A percentile compares a stretch with the other conserved stretches of the same genome.
These are phyloP conservation scores for Claviceps lovelessii DNA, from an alignment of 2,329 filamentous ascomycete genomes.

Conservation along the genomic window DNA sequence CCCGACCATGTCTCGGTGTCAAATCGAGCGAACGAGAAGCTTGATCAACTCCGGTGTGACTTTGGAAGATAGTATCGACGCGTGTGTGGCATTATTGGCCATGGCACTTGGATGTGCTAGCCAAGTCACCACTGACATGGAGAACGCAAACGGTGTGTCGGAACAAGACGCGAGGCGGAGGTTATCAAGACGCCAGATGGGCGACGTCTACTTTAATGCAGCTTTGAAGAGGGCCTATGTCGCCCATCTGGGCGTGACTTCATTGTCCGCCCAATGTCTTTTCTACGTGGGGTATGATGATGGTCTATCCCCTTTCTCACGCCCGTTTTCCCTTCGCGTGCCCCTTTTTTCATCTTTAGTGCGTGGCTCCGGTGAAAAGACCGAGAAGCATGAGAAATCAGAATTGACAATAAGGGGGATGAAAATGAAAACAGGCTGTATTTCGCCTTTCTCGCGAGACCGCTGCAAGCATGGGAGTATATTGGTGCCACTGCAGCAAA, in stretches of 20 bases:
- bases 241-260: conserved; percentile 31
- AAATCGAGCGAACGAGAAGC: conserved; percentile 19
- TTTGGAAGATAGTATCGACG: conserved; percentile 22
- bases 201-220: conserved; percentile 30
- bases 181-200: conserved; percentile 20
- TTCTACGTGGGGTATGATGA: conserved; percentile 33
- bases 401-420: background rate
- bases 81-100: conserved; percentile 30
- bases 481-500: conserved; percentile 34
- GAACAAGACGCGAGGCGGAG: conserved; percentile 17
- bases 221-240: conserved; percentile 31
- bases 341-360: background rate
- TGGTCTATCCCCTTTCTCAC: too few relatives aligned
- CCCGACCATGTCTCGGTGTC: conserved; percentile 30
- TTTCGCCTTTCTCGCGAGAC: conserved; percentile 34
- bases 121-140: conserved; percentile 21
- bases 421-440: conserved; percentile 22
- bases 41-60: conserved; percentile 21
- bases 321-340: background rate
- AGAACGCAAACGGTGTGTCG: conserved; percentile 6
- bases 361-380: background rate
- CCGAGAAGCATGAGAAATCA: background rate
- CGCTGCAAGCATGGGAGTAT: conserved; percentile 38
- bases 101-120: conserved; percentile 34
- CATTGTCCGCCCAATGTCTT: conserved; percentile 32